Conservation (phyloP, 2,329 filamentous ascomycete genomes). For the Capronia americana region DNA sequence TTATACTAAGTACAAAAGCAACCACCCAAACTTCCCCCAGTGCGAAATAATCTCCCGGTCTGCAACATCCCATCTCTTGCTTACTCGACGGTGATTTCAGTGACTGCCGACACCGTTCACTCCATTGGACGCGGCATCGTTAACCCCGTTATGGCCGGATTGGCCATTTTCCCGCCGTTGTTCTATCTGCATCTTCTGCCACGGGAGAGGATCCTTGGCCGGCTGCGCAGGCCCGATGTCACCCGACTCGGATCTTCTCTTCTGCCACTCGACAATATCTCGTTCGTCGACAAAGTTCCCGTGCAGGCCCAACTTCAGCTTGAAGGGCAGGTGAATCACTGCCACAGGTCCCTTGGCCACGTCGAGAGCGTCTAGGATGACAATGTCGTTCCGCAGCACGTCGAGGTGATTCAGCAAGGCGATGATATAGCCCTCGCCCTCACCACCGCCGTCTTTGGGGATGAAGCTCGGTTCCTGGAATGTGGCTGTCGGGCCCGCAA, state of each 20-base stretch:
- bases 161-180: conserved; percentile 7
- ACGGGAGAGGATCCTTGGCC: conserved; percentile 32
- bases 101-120: conserved; percentile 6
- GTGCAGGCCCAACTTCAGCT: conserved; percentile 45
- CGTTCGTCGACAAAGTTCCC: conserved; percentile 43
- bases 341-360: conserved; percentile 44
- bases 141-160: conserved; percentile 9
- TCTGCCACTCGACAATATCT: conserved; percentile 32
- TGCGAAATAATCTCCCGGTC: background rate
- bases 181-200: conserved; percentile 24
- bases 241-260: conserved; percentile 24
- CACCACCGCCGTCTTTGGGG: conserved; percentile 39
- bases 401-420: conserved; percentile 49
- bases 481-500: conserved; percentile 41
- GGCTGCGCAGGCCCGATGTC: conserved; percentile 31
- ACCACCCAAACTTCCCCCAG: too few relatives aligned
- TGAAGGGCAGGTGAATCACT: conserved; percentile 45
- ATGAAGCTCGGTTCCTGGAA: conserved; percentile 45
- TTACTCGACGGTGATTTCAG: background rate
- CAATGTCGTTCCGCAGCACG: conserved; percentile 45
- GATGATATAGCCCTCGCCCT: conserved; percentile 46
- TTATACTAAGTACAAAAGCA: too few relatives aligned
- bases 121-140: conserved; percentile 16
- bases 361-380: conserved; percentile 45
- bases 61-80: background rate